Base-by-base conservation (phyloP, 768 basidiomycete genomes). In the Mycena latifolia region DNA sequence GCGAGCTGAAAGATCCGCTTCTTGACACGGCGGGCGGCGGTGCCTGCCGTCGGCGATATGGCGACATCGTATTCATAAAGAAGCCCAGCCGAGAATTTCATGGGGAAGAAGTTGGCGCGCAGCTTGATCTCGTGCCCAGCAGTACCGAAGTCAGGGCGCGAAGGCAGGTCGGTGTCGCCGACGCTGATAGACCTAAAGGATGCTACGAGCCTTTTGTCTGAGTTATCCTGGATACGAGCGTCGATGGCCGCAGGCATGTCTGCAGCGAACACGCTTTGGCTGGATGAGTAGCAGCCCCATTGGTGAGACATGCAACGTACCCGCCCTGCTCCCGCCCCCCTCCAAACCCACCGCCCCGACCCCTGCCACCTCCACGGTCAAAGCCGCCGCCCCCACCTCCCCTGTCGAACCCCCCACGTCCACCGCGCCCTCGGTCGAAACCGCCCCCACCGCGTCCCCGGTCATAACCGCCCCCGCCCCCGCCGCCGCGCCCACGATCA, bases 51-150 rank as follows among this genome's bases (percentile, higher is more conserved):
- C 0, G 89, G 89, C 8, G 81, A 75, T 33, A 91, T 86, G 2
- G 82, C 71, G 18, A 92, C 84, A 62, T 85, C 82, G 71, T 92
- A 93, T 62, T 93, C 91, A 72, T 81, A 88, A 11, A 89, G 70
- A 2, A 82, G 76, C 0, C 79, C 81, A 41, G 85, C 83, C 2
- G 83, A 82, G 12, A 87, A 74, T 51, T 79, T 80, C 28, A 92
- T 80, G 0, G 89, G 82, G 75, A 92, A 92, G 79, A 88, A 91
- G 70, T 92, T 93, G 50, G 90, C 82, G 9, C 92, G 83, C 18
- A 92, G 74, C 47, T 79, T 84, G 71, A 88, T 81, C 12, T 75
- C 43, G 39, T 65, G 80, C 12, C 90, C 89, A 1, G 67, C 68
- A 0, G 79, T 86, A 0, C 90, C 89, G 67, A 84, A 90, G 18